Percentiles rank a stretch among this genome's conserved stretches.
Evolutionary conservation across 2,329 filamentous ascomycete species (phyloP).

Genomic region (Plectosphaerella cucumerina): DNA sequence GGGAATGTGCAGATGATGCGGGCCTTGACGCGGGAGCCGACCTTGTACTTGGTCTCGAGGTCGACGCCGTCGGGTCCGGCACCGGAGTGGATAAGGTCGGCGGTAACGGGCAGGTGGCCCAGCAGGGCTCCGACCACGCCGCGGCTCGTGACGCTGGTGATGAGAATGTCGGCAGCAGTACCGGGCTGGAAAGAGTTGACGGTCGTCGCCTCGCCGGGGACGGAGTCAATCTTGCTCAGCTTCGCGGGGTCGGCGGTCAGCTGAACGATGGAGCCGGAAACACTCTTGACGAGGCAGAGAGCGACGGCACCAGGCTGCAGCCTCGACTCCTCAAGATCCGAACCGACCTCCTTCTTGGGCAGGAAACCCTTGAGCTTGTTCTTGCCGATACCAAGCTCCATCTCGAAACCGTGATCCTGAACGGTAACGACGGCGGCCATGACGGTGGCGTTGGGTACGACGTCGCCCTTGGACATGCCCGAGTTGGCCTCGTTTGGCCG

Average conservation of each 20-base stretch:
- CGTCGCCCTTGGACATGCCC: slow-evolving; percentile 65
- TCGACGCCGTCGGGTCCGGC: slow-evolving; percentile 65
- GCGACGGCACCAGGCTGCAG: slow-evolving; percentile 82
- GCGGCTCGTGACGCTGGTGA: slow-evolving; percentile 68
- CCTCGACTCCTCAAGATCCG: slow-evolving; percentile 57
- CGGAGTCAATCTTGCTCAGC: slow-evolving; percentile 61
- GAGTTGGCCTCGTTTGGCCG: slow-evolving; percentile 75
- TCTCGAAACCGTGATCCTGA: slow-evolving; percentile 93
- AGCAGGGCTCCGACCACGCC: slow-evolving; percentile 90
- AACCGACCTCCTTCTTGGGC: slow-evolving; percentile 74
- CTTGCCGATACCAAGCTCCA: slow-evolving; percentile 79
- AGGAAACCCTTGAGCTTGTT: slow-evolving; percentile 75
- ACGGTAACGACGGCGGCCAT: slow-evolving; percentile 87
- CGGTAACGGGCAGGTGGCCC: slow-evolving; percentile 85
- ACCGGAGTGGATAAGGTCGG: slow-evolving; percentile 86
- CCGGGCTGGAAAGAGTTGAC: slow-evolving; percentile 90
- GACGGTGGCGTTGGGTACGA: slow-evolving; percentile 71
- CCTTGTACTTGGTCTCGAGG: slow-evolving; percentile 73
- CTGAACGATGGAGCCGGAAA: slow-evolving; percentile 81
- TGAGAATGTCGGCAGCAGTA: slow-evolving; percentile 79
- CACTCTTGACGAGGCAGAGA: slow-evolving; percentile 73
- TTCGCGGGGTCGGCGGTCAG: slow-evolving; percentile 71
- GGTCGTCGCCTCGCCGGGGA: slow-evolving; percentile 72
- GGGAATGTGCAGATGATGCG: slow-evolving; percentile 88
- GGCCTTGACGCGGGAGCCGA: slow-evolving; percentile 78